phyloP scores from a whole-genome alignment of 257 asterid genomes.

The Handroanthus guayacan region DNA sequence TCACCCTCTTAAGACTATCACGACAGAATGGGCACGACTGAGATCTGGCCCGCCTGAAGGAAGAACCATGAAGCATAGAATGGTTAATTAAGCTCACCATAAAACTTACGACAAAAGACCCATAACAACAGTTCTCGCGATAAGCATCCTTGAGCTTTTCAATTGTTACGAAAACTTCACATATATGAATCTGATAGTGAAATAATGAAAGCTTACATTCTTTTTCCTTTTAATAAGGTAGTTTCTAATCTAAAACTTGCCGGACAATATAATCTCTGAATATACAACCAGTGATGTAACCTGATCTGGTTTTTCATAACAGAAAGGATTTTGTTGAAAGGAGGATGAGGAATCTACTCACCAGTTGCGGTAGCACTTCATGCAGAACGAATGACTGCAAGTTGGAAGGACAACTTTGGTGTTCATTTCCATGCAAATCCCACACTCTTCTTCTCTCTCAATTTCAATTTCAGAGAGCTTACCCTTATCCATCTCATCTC shows the following conservation, averaged over 20 bases:
- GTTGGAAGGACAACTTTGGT: conserved; percentile 85
- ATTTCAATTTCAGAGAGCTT: conserved; percentile 82
- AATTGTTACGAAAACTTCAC: conserved; percentile 5
- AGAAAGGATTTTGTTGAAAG: background rate
- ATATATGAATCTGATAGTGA: background rate
- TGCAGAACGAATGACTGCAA: conserved; percentile 85
- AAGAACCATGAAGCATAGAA: conserved; percentile 26
- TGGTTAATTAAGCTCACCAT: background rate
- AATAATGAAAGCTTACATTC: background rate
- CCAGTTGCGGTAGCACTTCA: conserved; percentile 84
- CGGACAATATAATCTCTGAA: background rate
- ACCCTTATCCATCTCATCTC: conserved; percentile 68
- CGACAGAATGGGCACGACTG: conserved; percentile 94
- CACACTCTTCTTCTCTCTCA: conserved; percentile 96
- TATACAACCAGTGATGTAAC: background rate
- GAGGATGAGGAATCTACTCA: conserved; percentile 37
- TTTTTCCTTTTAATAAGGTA: background rate
- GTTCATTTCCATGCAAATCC: conserved; percentile 86
- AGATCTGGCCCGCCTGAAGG: conserved; percentile 71
- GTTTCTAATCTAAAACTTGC: background rate
- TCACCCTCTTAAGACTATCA: conserved; percentile 68
- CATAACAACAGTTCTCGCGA: too few relatives aligned
- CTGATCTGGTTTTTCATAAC: background rate
- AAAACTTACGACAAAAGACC: background rate
- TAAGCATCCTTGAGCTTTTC: background rate